Evolutionary conservation across 176 grass and related monocot species (phyloP).

Genomic region (Oryza longistaminata): DNA sequence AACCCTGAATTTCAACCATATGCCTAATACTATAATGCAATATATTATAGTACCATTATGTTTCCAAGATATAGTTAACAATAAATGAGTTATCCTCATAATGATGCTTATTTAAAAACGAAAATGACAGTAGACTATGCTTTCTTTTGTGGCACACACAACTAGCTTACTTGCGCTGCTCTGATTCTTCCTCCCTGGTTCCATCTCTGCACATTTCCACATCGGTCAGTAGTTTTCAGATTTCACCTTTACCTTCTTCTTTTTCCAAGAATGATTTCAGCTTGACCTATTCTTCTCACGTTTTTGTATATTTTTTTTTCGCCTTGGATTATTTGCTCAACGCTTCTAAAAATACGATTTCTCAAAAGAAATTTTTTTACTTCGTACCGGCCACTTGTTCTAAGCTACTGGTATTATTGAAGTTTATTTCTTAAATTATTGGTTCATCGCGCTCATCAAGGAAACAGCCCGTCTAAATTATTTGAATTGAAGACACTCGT

Average conservation of each 20-base stretch:
- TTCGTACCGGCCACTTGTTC: too few relatives aligned
- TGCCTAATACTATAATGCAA: not conserved
- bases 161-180: not conserved
- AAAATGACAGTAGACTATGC: not conserved
- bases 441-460: too few relatives aligned
- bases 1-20: not conserved
- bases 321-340: too few relatives aligned
- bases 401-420: too few relatives aligned
- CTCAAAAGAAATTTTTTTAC: too few relatives aligned
- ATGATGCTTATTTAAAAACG: too few relatives aligned
- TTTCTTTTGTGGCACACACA: not conserved
- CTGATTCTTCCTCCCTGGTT: not conserved
- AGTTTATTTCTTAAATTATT: too few relatives aligned
- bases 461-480: not conserved
- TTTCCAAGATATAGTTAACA: constrained; percentile 19
- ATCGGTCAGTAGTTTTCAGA: not conserved
- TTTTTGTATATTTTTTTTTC: too few relatives aligned
- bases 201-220: not conserved
- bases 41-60: not conserved
- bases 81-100: not conserved
- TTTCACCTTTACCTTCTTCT: not conserved
- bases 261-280: not conserved
- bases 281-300: not conserved
- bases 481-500: not conserved
- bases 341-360: too few relatives aligned